Percentiles rank a stretch among this genome's conserved stretches.
phyloP scores from a whole-genome alignment of 1,284 basidiomycete genomes.

The Trichosporon ovoides region DNA sequence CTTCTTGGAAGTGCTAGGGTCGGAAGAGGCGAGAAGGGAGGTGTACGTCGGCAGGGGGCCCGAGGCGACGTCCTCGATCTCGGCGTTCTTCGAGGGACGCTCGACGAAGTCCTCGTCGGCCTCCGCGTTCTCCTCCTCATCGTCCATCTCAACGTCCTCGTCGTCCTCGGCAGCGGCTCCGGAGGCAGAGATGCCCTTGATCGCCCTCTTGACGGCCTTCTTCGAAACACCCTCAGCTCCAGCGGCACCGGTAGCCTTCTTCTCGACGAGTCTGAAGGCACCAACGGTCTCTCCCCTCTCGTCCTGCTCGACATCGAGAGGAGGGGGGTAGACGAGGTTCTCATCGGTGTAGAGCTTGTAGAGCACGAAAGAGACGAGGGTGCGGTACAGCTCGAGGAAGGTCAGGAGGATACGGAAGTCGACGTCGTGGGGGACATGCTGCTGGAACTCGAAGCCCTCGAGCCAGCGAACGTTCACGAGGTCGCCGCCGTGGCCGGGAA shows the following conservation, averaged over 20 bases:
- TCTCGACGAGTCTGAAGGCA: constrained; percentile 74
- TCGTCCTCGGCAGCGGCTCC: constrained; percentile 27
- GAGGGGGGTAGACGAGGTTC: constrained; percentile 90
- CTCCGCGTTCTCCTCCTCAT: constrained; percentile 40
- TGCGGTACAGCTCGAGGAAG: constrained; percentile 98
- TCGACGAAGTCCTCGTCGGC: constrained; percentile 50
- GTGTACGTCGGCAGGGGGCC: constrained; percentile 70
- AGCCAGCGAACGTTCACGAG: constrained; percentile 79
- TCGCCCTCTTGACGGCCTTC: constrained; percentile 52
- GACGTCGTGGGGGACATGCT: constrained; percentile 89
- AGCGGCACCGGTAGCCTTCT: constrained; percentile 45
- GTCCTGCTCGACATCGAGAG: constrained; percentile 76
- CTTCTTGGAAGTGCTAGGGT: constrained; percentile 53
- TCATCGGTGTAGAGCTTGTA: constrained; percentile 97
- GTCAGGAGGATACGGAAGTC: constrained; percentile 97
- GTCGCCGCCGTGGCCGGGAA: constrained; percentile 68
- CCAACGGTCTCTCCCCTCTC: constrained; percentile 85
- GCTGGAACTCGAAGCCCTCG: constrained; percentile 96
- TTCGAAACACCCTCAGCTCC: constrained; percentile 36
- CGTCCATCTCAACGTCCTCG: constrained; percentile 42
- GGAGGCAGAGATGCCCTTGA: constrained; percentile 49
- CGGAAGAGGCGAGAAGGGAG: constrained; percentile 55
- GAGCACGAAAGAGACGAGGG: constrained; percentile 87
- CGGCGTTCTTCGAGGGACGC: constrained; percentile 57
- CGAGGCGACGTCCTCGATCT: constrained; percentile 50